Evolutionary conservation across 2,329 filamentous ascomycete genomes (phyloP), one percentile per base, ranked within the genome.

Genomic region (Botrytis aclada): DNA sequence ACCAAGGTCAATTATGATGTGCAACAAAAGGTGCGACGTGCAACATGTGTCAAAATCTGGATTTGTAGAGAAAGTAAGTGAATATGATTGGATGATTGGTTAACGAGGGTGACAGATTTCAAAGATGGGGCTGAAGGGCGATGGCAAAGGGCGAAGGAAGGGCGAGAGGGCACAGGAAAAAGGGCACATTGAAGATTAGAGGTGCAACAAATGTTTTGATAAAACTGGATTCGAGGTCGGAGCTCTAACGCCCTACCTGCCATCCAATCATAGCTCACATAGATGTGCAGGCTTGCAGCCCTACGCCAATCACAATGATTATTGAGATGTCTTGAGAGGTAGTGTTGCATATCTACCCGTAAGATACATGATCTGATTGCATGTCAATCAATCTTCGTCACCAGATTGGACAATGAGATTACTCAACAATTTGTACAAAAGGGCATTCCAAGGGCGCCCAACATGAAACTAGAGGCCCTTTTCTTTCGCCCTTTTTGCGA

Each of bases 1-100:
- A 18, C 25, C 37, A 39, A 39, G 14, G n/a, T 39, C 20, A 12
- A 29, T 47, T 39, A 32, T 32, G 70, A 72, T 56, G 25, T 69
- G 70, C 70, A 72, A 72, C 70, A 67, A 61, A 69, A 56, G n/a
- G 51, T 72, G 29, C 64, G 70, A 67, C 51, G 32, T 72, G 70
- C 70, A 72, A 72, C 64, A 72, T 37, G 25, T 54, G 9, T n/a
- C 22, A 7, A n/a, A 34, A 18, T 41, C n/a, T 47, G 3, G 56
- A 29, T 12, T 4, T 45, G 45, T 4, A 18, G 25, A 12, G 25
- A 6, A 4, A 29, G 34, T 20, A 47, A 54, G 47, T 54, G 34
- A 6, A 34, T 9, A 34, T 62, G 41, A 62, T 47, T 70, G 67
- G 54, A 20, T 20, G n/a, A n/a, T 20, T 32, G 22, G 25, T 25